Conservation (phyloP, 305 asterid genomes). For the Stenogyne calaminthoides region DNA sequence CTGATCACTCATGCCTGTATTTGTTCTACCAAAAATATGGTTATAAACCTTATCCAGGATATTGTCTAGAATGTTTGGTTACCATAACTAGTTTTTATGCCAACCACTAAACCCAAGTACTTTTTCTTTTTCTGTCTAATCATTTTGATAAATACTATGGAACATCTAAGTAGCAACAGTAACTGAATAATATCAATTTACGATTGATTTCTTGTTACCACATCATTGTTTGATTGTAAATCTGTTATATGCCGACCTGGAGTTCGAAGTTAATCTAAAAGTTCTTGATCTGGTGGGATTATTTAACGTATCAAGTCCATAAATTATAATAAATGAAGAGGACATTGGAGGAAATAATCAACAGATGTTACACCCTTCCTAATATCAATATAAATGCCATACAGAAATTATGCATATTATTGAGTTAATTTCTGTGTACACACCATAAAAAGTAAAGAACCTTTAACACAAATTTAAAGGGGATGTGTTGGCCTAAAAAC, state of each 20-base stretch:
- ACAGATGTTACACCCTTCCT: conserved; percentile 1
- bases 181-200: background rate
- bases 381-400: background rate
- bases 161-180: background rate
- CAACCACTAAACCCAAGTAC: background rate
- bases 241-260: background rate
- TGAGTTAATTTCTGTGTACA: background rate
- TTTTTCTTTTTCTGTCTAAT: background rate
- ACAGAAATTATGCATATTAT: background rate
- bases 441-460: background rate
- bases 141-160: background rate
- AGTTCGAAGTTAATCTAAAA: background rate
- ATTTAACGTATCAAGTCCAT: background rate
- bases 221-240: background rate
- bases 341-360: background rate
- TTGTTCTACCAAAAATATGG: background rate
- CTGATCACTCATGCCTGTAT: background rate
- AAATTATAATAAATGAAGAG: background rate
- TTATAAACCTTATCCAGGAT: background rate
- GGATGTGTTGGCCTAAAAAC: background rate
- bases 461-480: background rate
- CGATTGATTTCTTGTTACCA: background rate
- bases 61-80: background rate
- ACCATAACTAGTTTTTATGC: background rate
- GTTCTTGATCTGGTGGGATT: background rate